Evolutionary conservation across 768 basidiomycete species (phyloP).

Genomic region (Austroboletus eburneus): DNA sequence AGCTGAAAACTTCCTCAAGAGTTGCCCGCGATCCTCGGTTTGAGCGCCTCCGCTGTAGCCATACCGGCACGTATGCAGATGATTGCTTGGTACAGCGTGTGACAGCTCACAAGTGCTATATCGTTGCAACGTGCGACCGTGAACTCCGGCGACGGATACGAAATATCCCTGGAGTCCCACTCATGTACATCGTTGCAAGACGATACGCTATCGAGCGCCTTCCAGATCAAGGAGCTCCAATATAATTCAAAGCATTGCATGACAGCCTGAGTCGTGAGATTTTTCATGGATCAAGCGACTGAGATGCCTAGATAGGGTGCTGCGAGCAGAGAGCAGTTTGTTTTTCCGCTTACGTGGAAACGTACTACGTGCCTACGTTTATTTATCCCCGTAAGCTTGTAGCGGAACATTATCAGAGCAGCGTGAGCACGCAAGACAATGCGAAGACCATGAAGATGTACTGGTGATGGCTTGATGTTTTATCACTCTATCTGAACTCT

Average conservation of each 20-base stretch:
- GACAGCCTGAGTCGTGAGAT: not conserved
- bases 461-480: too few species aligned
- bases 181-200: slow-evolving; percentile 95
- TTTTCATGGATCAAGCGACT: not conserved
- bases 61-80: slow-evolving; percentile 97
- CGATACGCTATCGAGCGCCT: slow-evolving; percentile 93
- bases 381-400: too few species aligned
- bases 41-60: slow-evolving; percentile 88
- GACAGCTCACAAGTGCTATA: slow-evolving; percentile 90
- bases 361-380: slow-evolving; percentile 1
- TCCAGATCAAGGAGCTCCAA: slow-evolving; percentile 89
- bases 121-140: slow-evolving; percentile 97
- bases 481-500: too few species aligned
- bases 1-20: slow-evolving; percentile 40
- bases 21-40: slow-evolving; percentile 97
- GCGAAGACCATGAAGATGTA: not conserved
- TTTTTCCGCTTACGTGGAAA: not conserved
- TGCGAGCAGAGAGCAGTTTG: not conserved
- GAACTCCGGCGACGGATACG: slow-evolving; percentile 90
- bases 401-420: not conserved
- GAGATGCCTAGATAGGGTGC: not conserved
- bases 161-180: slow-evolving; percentile 86
- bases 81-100: slow-evolving; percentile 98
- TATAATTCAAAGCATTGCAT: slow-evolving; percentile 26
- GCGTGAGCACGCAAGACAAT: not conserved